These are phyloP conservation scores for Odontarrhena argentea DNA, from an alignment of 345 rosid species.

Conservation along the genomic window DNA sequence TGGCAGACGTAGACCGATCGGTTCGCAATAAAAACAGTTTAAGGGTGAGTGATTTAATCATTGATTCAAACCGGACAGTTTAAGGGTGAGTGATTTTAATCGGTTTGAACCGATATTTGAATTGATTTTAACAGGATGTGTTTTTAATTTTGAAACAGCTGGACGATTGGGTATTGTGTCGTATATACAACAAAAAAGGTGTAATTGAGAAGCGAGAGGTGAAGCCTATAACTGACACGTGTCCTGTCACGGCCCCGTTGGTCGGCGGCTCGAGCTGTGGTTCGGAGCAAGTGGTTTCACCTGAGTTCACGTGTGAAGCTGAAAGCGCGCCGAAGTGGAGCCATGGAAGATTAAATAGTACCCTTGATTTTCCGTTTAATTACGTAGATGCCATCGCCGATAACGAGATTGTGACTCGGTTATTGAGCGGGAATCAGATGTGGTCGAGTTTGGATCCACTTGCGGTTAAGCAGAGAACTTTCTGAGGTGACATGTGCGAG, in stretches of 20 bases:
- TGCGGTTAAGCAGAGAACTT: slow-evolving; percentile 51
- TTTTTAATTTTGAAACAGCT: slow-evolving; percentile 50
- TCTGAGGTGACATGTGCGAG: slow-evolving; percentile 32
- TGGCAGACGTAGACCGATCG: slow-evolving; percentile 90
- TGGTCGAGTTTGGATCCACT: slow-evolving; percentile 76
- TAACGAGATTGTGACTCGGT: slow-evolving; percentile 40
- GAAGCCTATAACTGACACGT: slow-evolving; percentile 27
- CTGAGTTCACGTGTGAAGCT: slow-evolving; percentile 80
- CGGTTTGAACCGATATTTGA: neutral
- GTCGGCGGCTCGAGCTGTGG: slow-evolving; percentile 70
- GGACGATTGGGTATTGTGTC: slow-evolving; percentile 97
- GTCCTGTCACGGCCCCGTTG: slow-evolving; percentile 37
- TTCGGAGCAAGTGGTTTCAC: slow-evolving; percentile 80
- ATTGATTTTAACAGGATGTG: slow-evolving; percentile 22
- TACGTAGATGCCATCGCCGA: slow-evolving; percentile 58
- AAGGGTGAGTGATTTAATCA: slow-evolving; percentile 52
- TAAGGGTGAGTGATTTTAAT: no score
- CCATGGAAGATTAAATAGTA: slow-evolving; percentile 44
- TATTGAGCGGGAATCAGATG: slow-evolving; percentile 54
- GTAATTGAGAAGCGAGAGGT: slow-evolving; percentile 60
- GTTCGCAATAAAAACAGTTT: slow-evolving; percentile 78
- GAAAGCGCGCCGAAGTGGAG: slow-evolving; percentile 69
- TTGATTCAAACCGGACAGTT: slow-evolving; percentile 43
- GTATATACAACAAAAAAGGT: slow-evolving; percentile 95
- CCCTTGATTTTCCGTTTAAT: slow-evolving; percentile 45